phyloP scores from a whole-genome alignment of 2,329 filamentous ascomycete species.

The Neonectria punicea region DNA sequence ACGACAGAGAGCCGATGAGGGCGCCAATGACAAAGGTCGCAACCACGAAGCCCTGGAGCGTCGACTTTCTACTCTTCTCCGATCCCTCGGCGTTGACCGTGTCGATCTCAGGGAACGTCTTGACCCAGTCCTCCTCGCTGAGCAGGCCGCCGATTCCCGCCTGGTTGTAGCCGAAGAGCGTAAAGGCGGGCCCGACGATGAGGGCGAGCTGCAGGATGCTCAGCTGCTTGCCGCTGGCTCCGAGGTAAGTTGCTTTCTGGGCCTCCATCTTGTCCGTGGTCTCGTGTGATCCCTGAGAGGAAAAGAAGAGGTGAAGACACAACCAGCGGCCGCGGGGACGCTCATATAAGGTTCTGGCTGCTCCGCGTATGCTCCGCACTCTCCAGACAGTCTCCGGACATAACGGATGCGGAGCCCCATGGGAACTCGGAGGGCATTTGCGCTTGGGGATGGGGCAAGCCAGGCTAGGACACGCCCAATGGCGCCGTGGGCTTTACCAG shows the following conservation, averaged over 20 bases:
- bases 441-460: not conserved
- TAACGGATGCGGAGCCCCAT: slow-evolving; percentile 24
- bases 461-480: slow-evolving; percentile 3
- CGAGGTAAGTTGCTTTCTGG: slow-evolving; percentile 17
- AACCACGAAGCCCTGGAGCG: slow-evolving; percentile 56
- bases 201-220: slow-evolving; percentile 49
- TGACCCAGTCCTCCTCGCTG: slow-evolving; percentile 68
- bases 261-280: slow-evolving; percentile 6
- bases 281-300: not conserved
- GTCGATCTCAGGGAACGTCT: slow-evolving; percentile 58
- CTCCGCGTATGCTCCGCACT: slow-evolving; percentile 1
- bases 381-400: slow-evolving; percentile 9
- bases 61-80: slow-evolving; percentile 54
- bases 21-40: slow-evolving; percentile 66
- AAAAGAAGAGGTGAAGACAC: not conserved
- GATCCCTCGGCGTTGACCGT: slow-evolving; percentile 60
- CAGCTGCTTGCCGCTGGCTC: slow-evolving; percentile 24
- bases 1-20: slow-evolving; percentile 60
- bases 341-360: slow-evolving; percentile 14
- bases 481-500: slow-evolving; percentile 2
- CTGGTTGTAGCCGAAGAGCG: slow-evolving; percentile 68
- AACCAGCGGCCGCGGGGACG: not conserved
- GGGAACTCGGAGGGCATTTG: slow-evolving; percentile 15
- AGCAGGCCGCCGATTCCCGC: slow-evolving; percentile 77
- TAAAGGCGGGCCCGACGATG: slow-evolving; percentile 55